Base-by-base conservation (phyloP, 2,329 filamentous ascomycete species). In the Biscogniauxia marginata region DNA sequence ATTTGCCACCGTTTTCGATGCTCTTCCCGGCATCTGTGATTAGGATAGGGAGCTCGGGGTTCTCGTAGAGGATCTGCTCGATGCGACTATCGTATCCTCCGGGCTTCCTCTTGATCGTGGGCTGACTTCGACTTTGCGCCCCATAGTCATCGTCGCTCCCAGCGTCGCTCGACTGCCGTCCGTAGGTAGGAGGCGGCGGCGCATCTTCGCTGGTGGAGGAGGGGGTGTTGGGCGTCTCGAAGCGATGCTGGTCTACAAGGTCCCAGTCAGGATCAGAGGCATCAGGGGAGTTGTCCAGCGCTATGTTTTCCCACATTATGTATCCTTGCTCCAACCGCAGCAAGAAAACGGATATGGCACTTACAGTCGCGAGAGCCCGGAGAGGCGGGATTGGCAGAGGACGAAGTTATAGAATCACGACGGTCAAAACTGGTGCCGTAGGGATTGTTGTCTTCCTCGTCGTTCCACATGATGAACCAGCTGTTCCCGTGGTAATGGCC, bases 11-110 rank as follows among this genome's bases (percentile, higher is more conserved):
- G 63, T 90, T 93, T 73, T 98, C 93, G 60, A 87, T 77, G 74
- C 93, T 97, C 83, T 99, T 99, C 57, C 95, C 95, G 3, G 96
- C 95, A 70, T 96, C 90, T 1, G 90, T 93, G 65, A 99, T 99
- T 58, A 96, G 74, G 63, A 99, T 96, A 58, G 91, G 87, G 64
- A 96, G 83, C 54, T 93, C 88, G 0, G 92, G 93, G 63, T 96
- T 91, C 76, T 99, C 95, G 72, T 96, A 96, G 48, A 99, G 86
- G 57, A 97, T 93, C 79, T 99, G 95, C 76, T 99, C 93, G 63
- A 99, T 93, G 52, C 95, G 88, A 72, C 93, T 97, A 70, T 95
- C 89, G 69, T 99, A 99, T 23, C 90, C 91, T 21, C 91, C 91
- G 59, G 91, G 91, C 75, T 91, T 93, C 55, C 81, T 80, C 58